A percentile compares a stretch with the other conserved stretches of the same genome.
phyloP scores from a whole-genome alignment of 192 early-diverging fungal species.

The Coemansia sp. region DNA sequence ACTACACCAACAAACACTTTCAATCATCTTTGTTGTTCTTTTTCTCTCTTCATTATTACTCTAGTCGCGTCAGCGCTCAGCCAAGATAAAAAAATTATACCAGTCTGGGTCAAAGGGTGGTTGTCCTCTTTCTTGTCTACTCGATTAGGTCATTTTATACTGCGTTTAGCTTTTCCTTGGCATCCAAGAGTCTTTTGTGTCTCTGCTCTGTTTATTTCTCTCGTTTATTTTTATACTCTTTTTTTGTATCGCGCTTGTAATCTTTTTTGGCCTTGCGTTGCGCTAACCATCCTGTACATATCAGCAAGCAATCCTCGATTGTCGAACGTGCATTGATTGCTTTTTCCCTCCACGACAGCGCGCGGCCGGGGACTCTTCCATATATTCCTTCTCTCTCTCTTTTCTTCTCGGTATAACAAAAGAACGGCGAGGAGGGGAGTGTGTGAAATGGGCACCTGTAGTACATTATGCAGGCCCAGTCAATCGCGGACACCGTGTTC shows the following conservation, averaged over 20 bases:
- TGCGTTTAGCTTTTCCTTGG: not conserved
- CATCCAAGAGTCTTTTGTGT: not conserved
- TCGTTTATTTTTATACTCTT: slow-evolving; percentile 6
- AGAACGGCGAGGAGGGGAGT: not conserved
- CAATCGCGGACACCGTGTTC: slow-evolving; percentile 47
- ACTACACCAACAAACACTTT: not conserved
- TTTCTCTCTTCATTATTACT: not conserved
- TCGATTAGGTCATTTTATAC: slow-evolving; percentile 6
- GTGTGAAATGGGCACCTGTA: slow-evolving; percentile 13
- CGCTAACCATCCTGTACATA: not conserved
- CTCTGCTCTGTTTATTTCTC: not conserved
- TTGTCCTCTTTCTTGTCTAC: slow-evolving; percentile 6
- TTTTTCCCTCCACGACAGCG: not conserved
- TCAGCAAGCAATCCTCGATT: not conserved
- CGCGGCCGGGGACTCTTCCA: not conserved
- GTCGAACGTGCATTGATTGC: not conserved
- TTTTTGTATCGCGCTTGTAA: not conserved
- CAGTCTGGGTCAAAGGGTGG: not conserved
- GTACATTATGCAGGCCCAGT: slow-evolving; percentile 50
- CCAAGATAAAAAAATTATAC: not conserved
- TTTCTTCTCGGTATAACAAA: not conserved
- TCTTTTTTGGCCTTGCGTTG: not conserved
- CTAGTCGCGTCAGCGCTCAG: slow-evolving; percentile 5
- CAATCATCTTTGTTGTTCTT: slow-evolving; percentile 2
- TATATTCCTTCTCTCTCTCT: not conserved